Base-by-base conservation (phyloP, 257 asterid species). In the Buddleja alternifolia region DNA sequence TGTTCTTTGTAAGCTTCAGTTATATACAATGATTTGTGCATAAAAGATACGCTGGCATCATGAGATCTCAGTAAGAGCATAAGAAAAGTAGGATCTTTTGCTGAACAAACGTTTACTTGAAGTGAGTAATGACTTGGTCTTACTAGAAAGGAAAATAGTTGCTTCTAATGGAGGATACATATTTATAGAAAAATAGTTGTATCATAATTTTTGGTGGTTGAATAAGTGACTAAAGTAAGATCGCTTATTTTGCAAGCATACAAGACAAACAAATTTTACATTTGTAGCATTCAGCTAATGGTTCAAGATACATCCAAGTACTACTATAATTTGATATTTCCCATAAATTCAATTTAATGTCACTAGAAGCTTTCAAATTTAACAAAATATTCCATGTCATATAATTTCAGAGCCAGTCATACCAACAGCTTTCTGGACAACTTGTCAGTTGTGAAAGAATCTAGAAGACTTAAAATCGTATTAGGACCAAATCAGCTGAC, bases 261-360 rank as follows among this genome's bases (percentile, higher is more conserved):
- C 4, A 50, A 19, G 25, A 39, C 15, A 7, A 63, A 40, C 15
- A n/a, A 41, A 7, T 36, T 10, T 46, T 60, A 55, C 25, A 10
- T 51, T 10, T 52, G 10, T 19, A 51, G 40, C 66, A 60, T 60
- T 67, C 19, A 19, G 37, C 46, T 3, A 24, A 15, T 12, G 37
- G 55, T 24, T 58, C 12, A 24, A 63, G 50, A 24, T 32, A 34
- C 14, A 56, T 21, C 40, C 69, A 54, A 47, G 57, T 42, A 36
- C 14, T 16, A 21, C 51, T 51, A 24, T 14, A 8, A 21, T 7
- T 25, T 23, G 23, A 48, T 8, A 54, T 40, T 32, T 16, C 24
- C 45, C 24, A 51, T 6, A 34, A 66, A 17, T 39, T 23, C 55
- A 21, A 63, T 15, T 50, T 73, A 69, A 42, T 70, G 72, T 66